phyloP scores from a whole-genome alignment of 768 basidiomycete species.

The Boletellus ananiceps region DNA sequence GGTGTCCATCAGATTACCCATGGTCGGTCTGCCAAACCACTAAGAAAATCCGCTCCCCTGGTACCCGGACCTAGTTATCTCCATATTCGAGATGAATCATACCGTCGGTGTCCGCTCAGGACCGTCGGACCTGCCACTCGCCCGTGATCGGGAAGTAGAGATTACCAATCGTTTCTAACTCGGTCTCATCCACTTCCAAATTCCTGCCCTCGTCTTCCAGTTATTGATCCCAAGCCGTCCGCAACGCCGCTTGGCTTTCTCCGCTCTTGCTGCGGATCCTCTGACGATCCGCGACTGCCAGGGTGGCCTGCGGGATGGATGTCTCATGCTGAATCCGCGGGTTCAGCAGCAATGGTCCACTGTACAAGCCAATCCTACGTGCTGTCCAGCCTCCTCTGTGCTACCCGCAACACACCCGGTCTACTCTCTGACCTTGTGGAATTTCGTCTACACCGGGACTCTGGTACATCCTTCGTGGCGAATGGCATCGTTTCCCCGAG shows the following conservation, averaged over 20 bases:
- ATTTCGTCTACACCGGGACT: not conserved
- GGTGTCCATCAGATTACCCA: not conserved
- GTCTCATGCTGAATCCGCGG: not conserved
- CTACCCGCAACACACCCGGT: not conserved
- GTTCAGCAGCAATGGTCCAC: not conserved
- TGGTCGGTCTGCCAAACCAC: not conserved
- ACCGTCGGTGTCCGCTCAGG: not conserved
- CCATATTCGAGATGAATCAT: not conserved
- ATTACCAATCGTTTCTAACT: not conserved
- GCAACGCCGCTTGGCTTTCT: too few relatives aligned
- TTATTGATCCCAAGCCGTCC: too few relatives aligned
- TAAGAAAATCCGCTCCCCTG: not conserved
- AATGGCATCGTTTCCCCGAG: not conserved
- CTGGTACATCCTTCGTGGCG: not conserved
- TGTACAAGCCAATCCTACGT: not conserved
- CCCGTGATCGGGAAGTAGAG: not conserved
- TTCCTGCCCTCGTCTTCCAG: not conserved
- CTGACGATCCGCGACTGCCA: too few relatives aligned
- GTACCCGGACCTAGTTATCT: not conserved
- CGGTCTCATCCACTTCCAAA: not conserved
- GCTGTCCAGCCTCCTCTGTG: too few relatives aligned
- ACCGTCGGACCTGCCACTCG: not conserved
- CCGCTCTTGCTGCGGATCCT: too few relatives aligned
- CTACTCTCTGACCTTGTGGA: not conserved
- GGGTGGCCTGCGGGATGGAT: not conserved